Conservation (phyloP, 1,284 basidiomycete species). For the Bondarzewia mesenterica region DNA sequence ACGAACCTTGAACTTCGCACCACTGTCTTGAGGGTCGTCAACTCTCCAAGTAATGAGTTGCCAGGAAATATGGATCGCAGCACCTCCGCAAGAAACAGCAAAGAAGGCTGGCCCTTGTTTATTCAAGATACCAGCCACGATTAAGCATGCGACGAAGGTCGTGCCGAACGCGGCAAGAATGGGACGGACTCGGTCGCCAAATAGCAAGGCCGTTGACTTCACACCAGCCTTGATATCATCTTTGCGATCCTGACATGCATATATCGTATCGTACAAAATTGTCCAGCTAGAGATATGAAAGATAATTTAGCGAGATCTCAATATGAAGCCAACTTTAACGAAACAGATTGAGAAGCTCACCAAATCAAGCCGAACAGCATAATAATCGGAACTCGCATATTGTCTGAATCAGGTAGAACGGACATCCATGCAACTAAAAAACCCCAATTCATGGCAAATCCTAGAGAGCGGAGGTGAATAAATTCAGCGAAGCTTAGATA, state of each 20-base stretch:
- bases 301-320: neutral
- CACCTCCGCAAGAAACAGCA: neutral
- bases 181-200: slow-evolving; percentile 70
- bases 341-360: neutral
- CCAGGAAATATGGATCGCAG: neutral
- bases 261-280: slow-evolving; percentile 95
- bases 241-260: slow-evolving; percentile 96
- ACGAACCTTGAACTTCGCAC: neutral
- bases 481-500: neutral
- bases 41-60: neutral
- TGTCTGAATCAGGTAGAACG: neutral
- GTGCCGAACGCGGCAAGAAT: slow-evolving; percentile 73
- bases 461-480: neutral
- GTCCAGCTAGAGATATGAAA: slow-evolving; percentile 79
- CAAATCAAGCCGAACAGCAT: neutral
- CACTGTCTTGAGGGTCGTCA: neutral
- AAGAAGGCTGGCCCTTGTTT: neutral
- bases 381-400: neutral
- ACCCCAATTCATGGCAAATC: neutral
- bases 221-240: slow-evolving; percentile 90
- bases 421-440: neutral
- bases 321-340: neutral
- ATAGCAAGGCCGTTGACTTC: slow-evolving; percentile 90
- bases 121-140: neutral
- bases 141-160: slow-evolving; percentile 28